Conservation (phyloP, 2,329 filamentous ascomycete species). For the Xylaria sp. region DNA sequence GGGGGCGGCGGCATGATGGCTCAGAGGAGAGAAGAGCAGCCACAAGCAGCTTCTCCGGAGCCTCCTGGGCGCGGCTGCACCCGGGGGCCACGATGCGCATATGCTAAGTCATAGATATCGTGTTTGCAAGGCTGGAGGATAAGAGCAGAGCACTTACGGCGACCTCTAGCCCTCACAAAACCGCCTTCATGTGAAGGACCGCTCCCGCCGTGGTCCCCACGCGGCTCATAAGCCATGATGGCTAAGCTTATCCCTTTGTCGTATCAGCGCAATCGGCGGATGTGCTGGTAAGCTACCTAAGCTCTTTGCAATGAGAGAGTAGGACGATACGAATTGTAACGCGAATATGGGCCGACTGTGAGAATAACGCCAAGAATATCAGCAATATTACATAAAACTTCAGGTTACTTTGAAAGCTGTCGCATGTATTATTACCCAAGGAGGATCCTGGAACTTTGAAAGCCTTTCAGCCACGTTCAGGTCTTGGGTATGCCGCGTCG, state of each 20-base stretch:
- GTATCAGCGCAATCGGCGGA: slow-evolving; percentile 14
- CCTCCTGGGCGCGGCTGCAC: neutral
- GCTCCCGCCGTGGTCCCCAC: slow-evolving; percentile 59
- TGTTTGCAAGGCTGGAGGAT: neutral
- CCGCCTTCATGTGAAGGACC: slow-evolving; percentile 54
- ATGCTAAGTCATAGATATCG: neutral
- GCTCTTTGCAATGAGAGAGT: slow-evolving; percentile 4
- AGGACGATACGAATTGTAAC: neutral
- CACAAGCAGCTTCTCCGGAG: neutral
- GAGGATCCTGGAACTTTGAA: slow-evolving; percentile 9
- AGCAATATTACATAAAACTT: slow-evolving; percentile 5
- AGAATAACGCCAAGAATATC: slow-evolving; percentile 11
- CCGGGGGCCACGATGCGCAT: neutral
- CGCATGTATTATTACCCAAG: slow-evolving; percentile 12
- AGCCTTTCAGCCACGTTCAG: slow-evolving; percentile 34
- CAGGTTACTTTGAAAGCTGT: slow-evolving; percentile 13
- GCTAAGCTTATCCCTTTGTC: neutral
- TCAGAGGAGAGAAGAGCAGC: neutral
- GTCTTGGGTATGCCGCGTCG: slow-evolving; percentile 9
- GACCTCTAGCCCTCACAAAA: slow-evolving; percentile 62
- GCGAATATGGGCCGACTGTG: neutral
- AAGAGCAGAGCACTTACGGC: slow-evolving; percentile 56
- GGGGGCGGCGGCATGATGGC: neutral
- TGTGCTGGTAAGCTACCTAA: neutral
- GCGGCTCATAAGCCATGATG: slow-evolving; percentile 65